These are phyloP conservation scores for Mycena crocata DNA, from an alignment of 768 basidiomycete species.

Conservation along the genomic window DNA sequence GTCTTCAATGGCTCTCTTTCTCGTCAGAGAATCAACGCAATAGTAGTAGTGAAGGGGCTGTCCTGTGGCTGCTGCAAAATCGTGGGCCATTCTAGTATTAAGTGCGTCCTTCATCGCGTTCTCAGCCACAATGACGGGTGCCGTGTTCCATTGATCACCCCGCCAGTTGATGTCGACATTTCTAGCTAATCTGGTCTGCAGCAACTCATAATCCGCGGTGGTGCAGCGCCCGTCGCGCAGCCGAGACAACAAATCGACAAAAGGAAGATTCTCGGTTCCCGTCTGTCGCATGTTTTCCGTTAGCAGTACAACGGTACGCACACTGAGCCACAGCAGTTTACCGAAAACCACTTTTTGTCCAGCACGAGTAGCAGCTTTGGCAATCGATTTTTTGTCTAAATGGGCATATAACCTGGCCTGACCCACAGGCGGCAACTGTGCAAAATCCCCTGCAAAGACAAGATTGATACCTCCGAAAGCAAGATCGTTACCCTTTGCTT, in stretches of 20 bases:
- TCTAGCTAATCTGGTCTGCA: slow-evolving; percentile 19
- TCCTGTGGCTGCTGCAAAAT: not conserved
- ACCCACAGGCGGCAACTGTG: slow-evolving; percentile 52
- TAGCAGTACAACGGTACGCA: slow-evolving; percentile 23
- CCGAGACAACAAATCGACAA: slow-evolving; percentile 2
- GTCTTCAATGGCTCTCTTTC: too few species aligned
- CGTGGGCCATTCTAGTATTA: not conserved
- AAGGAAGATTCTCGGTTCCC: not conserved
- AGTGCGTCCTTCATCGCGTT: slow-evolving; percentile 1
- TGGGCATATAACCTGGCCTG: slow-evolving; percentile 23
- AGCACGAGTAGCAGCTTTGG: not conserved
- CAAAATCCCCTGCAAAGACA: slow-evolving; percentile 57
- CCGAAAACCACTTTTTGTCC: slow-evolving; percentile 12
- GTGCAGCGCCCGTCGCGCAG: slow-evolving; percentile 31
- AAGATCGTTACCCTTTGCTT: slow-evolving; percentile 42
- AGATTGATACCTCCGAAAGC: slow-evolving; percentile 55
- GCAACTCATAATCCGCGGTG: slow-evolving; percentile 21
- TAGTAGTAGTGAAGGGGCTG: not conserved
- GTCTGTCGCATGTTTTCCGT: slow-evolving; percentile 17
- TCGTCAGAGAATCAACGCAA: not conserved
- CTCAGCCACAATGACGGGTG: not conserved
- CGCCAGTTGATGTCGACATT: not conserved
- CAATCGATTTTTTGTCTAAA: not conserved
- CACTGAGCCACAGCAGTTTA: slow-evolving; percentile 22
- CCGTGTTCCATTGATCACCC: slow-evolving; percentile 3